Evolutionary conservation across 306 rosid species (phyloP).

Genomic region (Vigna reflexopilosa): DNA sequence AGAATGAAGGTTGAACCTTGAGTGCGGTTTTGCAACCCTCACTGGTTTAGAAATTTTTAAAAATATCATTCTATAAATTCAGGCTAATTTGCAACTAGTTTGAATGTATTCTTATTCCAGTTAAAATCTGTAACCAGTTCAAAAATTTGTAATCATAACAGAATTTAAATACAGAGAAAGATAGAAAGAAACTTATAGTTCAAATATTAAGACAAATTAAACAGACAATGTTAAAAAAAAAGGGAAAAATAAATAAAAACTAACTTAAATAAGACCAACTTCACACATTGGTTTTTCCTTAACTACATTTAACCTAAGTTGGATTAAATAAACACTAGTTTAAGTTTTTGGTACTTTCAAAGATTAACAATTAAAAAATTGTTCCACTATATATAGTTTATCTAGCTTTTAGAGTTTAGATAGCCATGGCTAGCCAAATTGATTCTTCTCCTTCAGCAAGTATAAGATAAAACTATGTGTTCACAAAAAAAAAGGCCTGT

Average conservation of each 20-base stretch:
- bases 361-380: neutral
- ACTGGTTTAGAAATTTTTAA: neutral
- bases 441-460: slow-evolving; percentile 33
- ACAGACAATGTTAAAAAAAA: slow-evolving; percentile 1
- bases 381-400: neutral
- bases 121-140: neutral
- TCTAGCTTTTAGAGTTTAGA: neutral
- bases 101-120: neutral
- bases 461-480: neutral
- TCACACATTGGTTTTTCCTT: neutral
- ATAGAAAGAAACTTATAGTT: neutral
- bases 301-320: neutral
- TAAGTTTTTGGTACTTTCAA: neutral
- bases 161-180: slow-evolving; percentile 13
- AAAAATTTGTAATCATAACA: neutral
- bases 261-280: neutral
- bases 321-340: neutral
- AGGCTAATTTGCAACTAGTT: neutral
- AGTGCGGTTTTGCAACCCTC: neutral
- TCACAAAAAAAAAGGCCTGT: slow-evolving; percentile 19
- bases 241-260: neutral
- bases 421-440: slow-evolving; percentile 7
- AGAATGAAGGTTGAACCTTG: neutral
- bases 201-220: neutral
- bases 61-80: neutral